Percentiles rank a stretch among this genome's conserved stretches.
Conservation (phyloP, 139 green algal species). For the Chlamydomonas sphaeroides region DNA sequence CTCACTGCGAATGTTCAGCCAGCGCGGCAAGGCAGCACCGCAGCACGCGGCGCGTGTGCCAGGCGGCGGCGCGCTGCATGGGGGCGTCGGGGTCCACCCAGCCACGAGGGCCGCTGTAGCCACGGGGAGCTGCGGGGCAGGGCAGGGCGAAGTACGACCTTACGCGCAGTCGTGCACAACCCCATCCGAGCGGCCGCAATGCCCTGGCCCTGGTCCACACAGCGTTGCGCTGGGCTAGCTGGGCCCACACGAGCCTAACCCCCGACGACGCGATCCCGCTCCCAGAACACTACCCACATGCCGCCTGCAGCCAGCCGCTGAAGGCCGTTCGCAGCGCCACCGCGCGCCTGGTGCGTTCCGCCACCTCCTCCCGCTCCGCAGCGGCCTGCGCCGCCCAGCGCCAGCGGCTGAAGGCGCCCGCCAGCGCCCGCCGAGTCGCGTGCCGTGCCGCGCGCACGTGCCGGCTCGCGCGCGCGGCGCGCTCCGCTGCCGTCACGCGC, state of each 20-base stretch:
- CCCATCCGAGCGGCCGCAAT: too few relatives aligned
- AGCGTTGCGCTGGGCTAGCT: too few relatives aligned
- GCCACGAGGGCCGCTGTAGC: too few relatives aligned
- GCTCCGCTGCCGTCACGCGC: conserved; percentile 13
- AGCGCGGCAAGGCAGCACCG: conserved; percentile 1
- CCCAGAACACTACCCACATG: too few relatives aligned
- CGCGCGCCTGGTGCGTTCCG: neutral
- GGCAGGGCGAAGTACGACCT: too few relatives aligned
- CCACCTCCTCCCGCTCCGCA: neutral
- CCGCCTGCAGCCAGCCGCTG: conserved; percentile 8
- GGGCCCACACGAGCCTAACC: too few relatives aligned
- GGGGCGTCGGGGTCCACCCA: neutral
- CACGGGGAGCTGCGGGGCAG: too few relatives aligned
- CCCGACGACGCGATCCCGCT: too few relatives aligned
- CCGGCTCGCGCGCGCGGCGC: neutral
- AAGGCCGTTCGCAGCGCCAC: conserved; percentile 23
- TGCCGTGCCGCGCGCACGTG: neutral
- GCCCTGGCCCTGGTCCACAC: too few relatives aligned
- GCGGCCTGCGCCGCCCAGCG: conserved; percentile 16
- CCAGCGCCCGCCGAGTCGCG: neutral
- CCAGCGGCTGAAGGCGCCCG: conserved; percentile 29
- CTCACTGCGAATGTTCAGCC: neutral
- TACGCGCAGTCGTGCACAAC: too few relatives aligned
- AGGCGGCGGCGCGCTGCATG: neutral
- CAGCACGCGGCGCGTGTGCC: conserved; percentile 5